Base-by-base conservation (phyloP, 768 basidiomycete species). In the Mycena sanguinolenta region DNA sequence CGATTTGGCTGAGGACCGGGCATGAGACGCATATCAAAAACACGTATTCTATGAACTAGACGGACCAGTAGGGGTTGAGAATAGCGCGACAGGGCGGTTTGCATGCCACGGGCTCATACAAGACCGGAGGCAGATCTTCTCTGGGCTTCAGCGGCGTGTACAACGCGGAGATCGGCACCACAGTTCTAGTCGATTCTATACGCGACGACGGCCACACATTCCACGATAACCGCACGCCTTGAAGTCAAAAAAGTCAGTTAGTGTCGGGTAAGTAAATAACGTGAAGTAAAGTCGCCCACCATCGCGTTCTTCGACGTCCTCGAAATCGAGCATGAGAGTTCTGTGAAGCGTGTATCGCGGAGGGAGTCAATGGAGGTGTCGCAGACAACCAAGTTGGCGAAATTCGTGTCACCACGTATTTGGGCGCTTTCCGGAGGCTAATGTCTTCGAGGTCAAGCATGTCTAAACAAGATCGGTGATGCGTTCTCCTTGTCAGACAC, bases 141-240 rank as follows among this genome's bases (percentile, higher is more conserved):
- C 97, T 88, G 67, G 93, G 87, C 83, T 98, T 99, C 75, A 99
- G 85, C 21, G 98, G 98, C 3, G 95, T 96, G 82, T 99, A 99
- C 10, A 99, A 87, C 12, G 98, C 95, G n/a, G 97, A 92, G 77
- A 99, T 98, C 68, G 98, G 98, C 9, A 99, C 97, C 46, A 99
- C 97, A 6, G 95, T 98, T 75, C 97, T 89, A 42, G 97, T 99
- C 17, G 97, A 96, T 83, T 99, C 98, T 80, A 99, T 97, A 76
- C 98, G 91, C 69, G 96, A 97, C 39, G 96, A 97, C 3, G 97
- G 96, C 95, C 96, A 99, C 67, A 97, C 95, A 81, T 99, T 99
- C 98, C 97, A 99, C 55, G 97, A 97, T 74, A 99, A 87, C 64
- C 97, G 90, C 54, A 98, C 91, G 74, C 97, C 96, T 98, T 52